These are phyloP conservation scores for Nothophoma quercina DNA, from an alignment of 2,329 filamentous ascomycete genomes.

Conservation along the genomic window DNA sequence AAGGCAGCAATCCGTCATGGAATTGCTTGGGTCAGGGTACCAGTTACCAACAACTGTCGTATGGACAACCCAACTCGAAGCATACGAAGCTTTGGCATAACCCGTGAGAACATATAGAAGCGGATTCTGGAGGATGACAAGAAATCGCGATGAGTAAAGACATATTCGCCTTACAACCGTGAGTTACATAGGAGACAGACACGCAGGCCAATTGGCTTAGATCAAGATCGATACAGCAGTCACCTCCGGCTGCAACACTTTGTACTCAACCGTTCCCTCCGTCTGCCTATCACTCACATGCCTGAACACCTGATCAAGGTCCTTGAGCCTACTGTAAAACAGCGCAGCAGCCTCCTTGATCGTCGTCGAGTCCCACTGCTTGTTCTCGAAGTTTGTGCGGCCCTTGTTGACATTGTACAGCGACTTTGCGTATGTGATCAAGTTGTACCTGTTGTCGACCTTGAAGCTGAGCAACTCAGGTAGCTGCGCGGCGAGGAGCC, in stretches of 20 bases:
- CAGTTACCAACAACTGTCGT: no score
- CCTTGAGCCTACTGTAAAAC: constrained; percentile 14
- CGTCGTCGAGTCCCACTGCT: constrained; percentile 2
- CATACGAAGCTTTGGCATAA: no score
- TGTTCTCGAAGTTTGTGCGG: constrained; percentile 8
- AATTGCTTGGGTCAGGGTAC: no score
- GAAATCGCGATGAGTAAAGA: no score
- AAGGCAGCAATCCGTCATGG: no score
- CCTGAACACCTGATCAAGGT: constrained; percentile 8
- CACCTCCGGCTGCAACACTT: constrained; percentile 11
- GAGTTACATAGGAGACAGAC: no score
- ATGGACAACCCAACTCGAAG: no score
- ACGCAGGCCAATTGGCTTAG: no score
- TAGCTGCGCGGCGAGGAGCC: constrained; percentile 14
- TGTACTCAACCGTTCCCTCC: constrained; percentile 14
- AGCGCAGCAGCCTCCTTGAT: constrained; percentile 13
- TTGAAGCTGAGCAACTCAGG: constrained; percentile 18
- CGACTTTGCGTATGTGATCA: constrained; percentile 17
- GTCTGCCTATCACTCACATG: constrained; percentile 15
- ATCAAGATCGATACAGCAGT: constrained; percentile 20
- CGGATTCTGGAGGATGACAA: no score
- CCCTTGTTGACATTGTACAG: constrained; percentile 18
- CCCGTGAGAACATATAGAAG: no score
- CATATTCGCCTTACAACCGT: no score
- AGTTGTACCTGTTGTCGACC: constrained; percentile 12